Evolutionary conservation across 208 protist species (phyloP).

Genomic region (Leishmania aethiopica): DNA sequence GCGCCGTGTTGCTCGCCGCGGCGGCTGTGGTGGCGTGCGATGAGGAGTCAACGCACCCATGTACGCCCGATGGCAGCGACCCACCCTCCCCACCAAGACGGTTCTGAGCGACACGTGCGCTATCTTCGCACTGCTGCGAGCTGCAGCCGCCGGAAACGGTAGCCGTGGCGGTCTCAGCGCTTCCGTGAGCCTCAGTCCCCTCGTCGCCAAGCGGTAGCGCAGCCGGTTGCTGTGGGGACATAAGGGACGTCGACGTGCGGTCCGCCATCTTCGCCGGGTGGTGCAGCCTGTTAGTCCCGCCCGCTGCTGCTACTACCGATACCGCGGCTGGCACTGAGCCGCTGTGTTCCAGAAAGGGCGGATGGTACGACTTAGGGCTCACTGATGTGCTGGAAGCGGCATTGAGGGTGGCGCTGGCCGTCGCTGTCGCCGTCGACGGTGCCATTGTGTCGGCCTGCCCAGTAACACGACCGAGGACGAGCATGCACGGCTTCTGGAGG

Average conservation of each 20-base stretch:
- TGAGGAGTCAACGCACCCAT: neutral
- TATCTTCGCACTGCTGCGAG: neutral
- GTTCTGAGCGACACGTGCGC: neutral
- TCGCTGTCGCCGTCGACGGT: neutral
- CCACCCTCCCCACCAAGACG: neutral
- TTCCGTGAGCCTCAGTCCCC: neutral
- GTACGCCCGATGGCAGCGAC: neutral
- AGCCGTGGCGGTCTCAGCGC: neutral
- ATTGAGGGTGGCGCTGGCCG: neutral
- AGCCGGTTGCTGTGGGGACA: constrained; percentile 7
- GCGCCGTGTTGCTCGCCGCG: neutral
- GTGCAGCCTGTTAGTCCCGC: too few species aligned
- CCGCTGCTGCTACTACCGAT: neutral
- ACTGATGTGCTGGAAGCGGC: neutral
- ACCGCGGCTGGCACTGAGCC: neutral
- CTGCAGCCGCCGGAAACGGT: neutral
- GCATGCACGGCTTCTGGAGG: neutral
- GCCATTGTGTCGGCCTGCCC: neutral
- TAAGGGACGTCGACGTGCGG: neutral
- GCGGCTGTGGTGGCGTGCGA: neutral
- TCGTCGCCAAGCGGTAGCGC: neutral
- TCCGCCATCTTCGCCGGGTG: neutral
- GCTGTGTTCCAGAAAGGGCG: constrained; percentile 12
- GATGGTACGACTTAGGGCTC: constrained; percentile 13
- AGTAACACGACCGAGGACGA: neutral